Conservation (phyloP, 805 yeast genomes). For the Zygosaccharomyces pseudorouxii region DNA sequence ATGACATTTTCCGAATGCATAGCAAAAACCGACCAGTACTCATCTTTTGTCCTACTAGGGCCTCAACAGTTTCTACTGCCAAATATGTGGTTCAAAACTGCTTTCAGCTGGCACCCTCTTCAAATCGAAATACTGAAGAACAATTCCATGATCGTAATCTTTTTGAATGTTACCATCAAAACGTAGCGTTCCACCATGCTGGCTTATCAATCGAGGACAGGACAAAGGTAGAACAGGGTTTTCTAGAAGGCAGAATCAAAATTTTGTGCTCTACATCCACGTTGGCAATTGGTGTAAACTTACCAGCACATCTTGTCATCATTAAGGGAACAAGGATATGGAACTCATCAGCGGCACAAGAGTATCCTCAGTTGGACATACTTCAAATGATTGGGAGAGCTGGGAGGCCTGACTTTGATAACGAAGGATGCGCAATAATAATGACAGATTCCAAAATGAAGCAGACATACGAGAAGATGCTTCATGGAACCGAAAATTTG, state of each 20-base stretch:
- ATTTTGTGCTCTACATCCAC: conserved; percentile 56
- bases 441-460: conserved; percentile 40
- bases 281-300: conserved; percentile 55
- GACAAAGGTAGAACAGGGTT: conserved; percentile 41
- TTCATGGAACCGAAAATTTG: conserved; percentile 41
- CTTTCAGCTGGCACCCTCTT: neutral
- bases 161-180: conserved; percentile 24
- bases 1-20: conserved; percentile 39
- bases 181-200: conserved; percentile 57
- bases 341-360: conserved; percentile 45
- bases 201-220: conserved; percentile 49
- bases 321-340: conserved; percentile 63
- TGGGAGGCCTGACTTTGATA: conserved; percentile 56
- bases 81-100: conserved; percentile 33
- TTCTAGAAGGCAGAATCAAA: conserved; percentile 40
- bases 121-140: neutral
- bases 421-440: conserved; percentile 44
- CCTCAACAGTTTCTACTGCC: conserved; percentile 45
- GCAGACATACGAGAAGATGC: conserved; percentile 39
- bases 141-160: conserved; percentile 12
- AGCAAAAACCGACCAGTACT: conserved; percentile 42
- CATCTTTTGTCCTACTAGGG: conserved; percentile 52
- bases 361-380: conserved; percentile 52
- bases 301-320: conserved; percentile 57
- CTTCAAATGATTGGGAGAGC: conserved; percentile 65